Evolutionary conservation across 176 grass and related monocot genomes (phyloP).

Genomic region (Carex pumila): DNA sequence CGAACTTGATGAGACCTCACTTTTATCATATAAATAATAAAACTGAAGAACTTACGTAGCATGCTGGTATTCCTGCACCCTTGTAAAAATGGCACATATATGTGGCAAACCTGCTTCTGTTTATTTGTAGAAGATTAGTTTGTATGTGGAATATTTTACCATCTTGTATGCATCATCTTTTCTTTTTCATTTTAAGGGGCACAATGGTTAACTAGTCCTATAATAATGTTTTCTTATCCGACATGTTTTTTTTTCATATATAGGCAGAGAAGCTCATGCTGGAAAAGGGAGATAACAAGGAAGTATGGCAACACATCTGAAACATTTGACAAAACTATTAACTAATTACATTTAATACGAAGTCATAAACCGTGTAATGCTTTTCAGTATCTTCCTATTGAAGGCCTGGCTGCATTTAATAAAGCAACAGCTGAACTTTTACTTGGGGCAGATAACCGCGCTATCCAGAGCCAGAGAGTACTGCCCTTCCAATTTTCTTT

Average conservation of each 20-base stretch:
- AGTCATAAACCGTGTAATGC: constrained; percentile 14
- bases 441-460: constrained; percentile 72
- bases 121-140: neutral
- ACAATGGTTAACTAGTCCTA: neutral
- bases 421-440: constrained; percentile 85
- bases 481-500: neutral
- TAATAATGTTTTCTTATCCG: neutral
- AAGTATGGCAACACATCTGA: constrained; percentile 33
- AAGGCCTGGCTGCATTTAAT: constrained; percentile 91
- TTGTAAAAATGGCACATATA: neutral
- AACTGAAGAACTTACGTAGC: neutral
- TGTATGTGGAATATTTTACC: neutral
- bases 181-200: neutral
- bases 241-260: constrained; percentile 15
- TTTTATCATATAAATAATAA: neutral
- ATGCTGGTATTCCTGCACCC: neutral
- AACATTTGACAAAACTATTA: neutral
- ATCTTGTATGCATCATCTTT: neutral
- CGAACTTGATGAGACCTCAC: neutral
- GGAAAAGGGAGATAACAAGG: constrained; percentile 94
- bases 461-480: constrained; percentile 67
- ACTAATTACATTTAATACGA: neutral
- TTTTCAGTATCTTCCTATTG: constrained; percentile 94
- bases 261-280: constrained; percentile 90
- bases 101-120: neutral